Evolutionary conservation across 1,139 yeast species (phyloP).

Genomic region (Lodderomyces parapsilosis): DNA sequence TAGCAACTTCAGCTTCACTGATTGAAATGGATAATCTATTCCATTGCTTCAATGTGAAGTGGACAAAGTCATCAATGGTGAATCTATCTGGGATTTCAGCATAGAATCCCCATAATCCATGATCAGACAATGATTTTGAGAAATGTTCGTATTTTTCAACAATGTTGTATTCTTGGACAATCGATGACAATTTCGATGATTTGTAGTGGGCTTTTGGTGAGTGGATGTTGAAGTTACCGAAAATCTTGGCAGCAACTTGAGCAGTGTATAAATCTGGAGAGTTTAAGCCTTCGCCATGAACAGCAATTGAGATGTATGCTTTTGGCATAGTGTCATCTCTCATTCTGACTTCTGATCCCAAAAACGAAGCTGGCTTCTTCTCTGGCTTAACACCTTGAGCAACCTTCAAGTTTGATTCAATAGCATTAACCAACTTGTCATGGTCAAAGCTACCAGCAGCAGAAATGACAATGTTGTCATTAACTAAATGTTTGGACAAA

Average conservation of each 20-base stretch:
- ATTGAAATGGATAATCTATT: conserved; percentile 75
- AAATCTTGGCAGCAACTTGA: conserved; percentile 70
- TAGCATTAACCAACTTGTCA: conserved; percentile 63
- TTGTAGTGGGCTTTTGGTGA: conserved; percentile 62
- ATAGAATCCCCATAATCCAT: conserved; percentile 82
- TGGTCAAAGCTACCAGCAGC: conserved; percentile 74
- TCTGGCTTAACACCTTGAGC: conserved; percentile 57
- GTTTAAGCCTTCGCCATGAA: conserved; percentile 61
- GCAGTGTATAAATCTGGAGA: conserved; percentile 70
- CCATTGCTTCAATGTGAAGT: conserved; percentile 82
- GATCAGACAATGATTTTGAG: conserved; percentile 68
- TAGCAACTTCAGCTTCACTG: conserved; percentile 73
- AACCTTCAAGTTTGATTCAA: conserved; percentile 50
- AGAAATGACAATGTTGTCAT: conserved; percentile 66
- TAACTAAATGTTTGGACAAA: conserved; percentile 54
- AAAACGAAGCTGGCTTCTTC: conserved; percentile 55
- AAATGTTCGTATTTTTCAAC: conserved; percentile 72
- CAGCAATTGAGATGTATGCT: conserved; percentile 76
- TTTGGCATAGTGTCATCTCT: conserved; percentile 85
- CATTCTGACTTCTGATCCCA: conserved; percentile 83
- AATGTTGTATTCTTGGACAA: conserved; percentile 69
- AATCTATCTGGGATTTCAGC: conserved; percentile 60
- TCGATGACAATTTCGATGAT: conserved; percentile 82
- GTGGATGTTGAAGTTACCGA: conserved; percentile 56
- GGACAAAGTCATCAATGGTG: conserved; percentile 70